These are phyloP conservation scores for Rhodotorula diobovata DNA, from an alignment of 768 basidiomycete genomes.

Conservation along the genomic window DNA sequence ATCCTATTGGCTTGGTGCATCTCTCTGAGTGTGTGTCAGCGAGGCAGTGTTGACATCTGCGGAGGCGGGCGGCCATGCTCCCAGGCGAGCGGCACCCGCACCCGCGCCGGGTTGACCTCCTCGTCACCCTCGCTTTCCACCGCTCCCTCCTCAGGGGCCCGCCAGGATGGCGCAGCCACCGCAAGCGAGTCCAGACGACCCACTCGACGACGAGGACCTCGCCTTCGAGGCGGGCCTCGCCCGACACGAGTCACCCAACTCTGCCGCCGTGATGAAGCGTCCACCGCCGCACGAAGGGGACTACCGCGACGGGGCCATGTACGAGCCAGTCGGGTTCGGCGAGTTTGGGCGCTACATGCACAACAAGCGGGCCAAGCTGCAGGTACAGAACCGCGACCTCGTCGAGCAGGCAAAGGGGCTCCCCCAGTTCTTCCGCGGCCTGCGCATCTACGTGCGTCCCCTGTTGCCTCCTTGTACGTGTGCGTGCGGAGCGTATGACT, in stretches of 20 bases:
- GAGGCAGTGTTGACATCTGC: too few species aligned
- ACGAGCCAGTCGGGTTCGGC: conserved; percentile 21
- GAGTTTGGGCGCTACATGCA: conserved; percentile 60
- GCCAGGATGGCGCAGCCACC: neutral
- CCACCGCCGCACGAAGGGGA: neutral
- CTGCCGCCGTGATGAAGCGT: neutral
- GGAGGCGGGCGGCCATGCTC: too few species aligned
- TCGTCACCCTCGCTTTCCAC: neutral
- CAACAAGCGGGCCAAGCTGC: conserved; percentile 83
- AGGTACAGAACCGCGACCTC: conserved; percentile 62
- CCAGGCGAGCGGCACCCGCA: too few species aligned
- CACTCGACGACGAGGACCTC: neutral
- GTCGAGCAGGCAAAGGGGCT: conserved; percentile 43
- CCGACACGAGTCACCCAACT: neutral
- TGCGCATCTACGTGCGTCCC: conserved; percentile 74
- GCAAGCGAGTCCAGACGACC: neutral
- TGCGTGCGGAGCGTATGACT: neutral
- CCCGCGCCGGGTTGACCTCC: neutral
- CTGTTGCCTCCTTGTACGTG: neutral
- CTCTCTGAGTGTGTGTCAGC: too few species aligned
- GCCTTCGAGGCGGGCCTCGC: neutral
- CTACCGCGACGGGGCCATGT: neutral
- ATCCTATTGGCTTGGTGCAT: too few species aligned
- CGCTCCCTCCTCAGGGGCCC: neutral
- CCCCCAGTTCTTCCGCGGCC: conserved; percentile 63